phyloP scores from a whole-genome alignment of 768 basidiomycete genomes.

The Suillus alpinus region DNA sequence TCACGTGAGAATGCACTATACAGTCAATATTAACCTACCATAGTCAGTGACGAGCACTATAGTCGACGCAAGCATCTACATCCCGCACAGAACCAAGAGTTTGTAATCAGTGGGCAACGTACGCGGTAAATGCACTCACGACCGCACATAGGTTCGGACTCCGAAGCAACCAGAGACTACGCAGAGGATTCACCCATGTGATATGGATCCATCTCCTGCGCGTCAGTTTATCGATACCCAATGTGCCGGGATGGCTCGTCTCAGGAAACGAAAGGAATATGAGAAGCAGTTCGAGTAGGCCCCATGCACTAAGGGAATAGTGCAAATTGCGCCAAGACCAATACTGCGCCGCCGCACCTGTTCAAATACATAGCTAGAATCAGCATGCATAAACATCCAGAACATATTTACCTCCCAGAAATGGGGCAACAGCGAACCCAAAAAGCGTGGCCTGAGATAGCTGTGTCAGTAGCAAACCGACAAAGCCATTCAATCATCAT shows the following conservation, averaged over 20 bases:
- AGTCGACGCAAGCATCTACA: not conserved
- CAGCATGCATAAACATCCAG: not conserved
- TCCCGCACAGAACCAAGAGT: not conserved
- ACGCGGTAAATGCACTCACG: slow-evolving; percentile 34
- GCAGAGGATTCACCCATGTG: slow-evolving; percentile 56
- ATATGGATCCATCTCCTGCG: slow-evolving; percentile 28
- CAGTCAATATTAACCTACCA: not conserved
- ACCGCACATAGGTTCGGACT: slow-evolving; percentile 58
- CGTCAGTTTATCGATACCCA: slow-evolving; percentile 48
- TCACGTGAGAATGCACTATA: slow-evolving; percentile 30
- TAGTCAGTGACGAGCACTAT: not conserved
- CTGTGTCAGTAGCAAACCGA: not conserved
- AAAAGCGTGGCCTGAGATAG: slow-evolving; percentile 42
- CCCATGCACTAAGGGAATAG: slow-evolving; percentile 38
- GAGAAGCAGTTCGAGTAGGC: slow-evolving; percentile 36
- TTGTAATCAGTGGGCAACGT: not conserved
- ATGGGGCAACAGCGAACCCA: slow-evolving; percentile 61
- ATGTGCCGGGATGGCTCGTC: slow-evolving; percentile 58
- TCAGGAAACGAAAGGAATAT: slow-evolving; percentile 57
- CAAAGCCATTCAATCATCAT: slow-evolving; percentile 7
- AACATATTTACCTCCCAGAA: slow-evolving; percentile 44
- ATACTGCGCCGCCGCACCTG: slow-evolving; percentile 53
- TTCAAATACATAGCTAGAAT: not conserved
- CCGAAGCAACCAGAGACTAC: slow-evolving; percentile 46
- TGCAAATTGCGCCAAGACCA: slow-evolving; percentile 69